Percentiles rank a stretch among this genome's conserved stretches.
These are phyloP conservation scores for Melampsora larici-populina DNA, from an alignment of 1,284 basidiomycete species.

Conservation along the genomic window DNA sequence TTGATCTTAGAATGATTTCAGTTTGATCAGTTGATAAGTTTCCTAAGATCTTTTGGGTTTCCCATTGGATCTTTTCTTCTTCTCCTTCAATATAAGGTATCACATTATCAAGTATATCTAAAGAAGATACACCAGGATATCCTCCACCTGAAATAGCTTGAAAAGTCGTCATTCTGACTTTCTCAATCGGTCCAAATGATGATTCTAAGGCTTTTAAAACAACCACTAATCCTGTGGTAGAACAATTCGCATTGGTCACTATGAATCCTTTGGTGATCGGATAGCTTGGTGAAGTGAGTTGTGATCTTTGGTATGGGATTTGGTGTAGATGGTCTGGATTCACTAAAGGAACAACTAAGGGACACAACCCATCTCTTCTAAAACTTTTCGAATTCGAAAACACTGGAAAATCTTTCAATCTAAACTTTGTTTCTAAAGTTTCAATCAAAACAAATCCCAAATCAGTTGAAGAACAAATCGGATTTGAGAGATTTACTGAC, in stretches of 20 bases:
- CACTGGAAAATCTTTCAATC: constrained; percentile 80
- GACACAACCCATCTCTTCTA: constrained; percentile 87
- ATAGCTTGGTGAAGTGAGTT: constrained; percentile 55
- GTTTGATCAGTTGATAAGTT: constrained; percentile 59
- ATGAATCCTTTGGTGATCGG: constrained; percentile 85
- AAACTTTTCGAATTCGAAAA: constrained; percentile 99
- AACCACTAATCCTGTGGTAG: constrained; percentile 89
- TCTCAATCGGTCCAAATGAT: constrained; percentile 87
- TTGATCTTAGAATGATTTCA: constrained; percentile 52
- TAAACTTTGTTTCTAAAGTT: constrained; percentile 73
- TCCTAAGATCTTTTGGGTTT: constrained; percentile 93
- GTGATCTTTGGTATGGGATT: constrained; percentile 56
- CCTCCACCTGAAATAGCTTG: constrained; percentile 97
- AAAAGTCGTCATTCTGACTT: constrained; percentile 86
- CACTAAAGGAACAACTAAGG: constrained; percentile 93
- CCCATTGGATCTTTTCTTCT: constrained; percentile 97
- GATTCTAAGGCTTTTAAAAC: constrained; percentile 88
- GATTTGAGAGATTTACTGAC: constrained; percentile 58
- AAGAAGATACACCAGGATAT: constrained; percentile 84
- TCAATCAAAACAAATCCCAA: too few relatives aligned
- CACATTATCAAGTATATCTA: constrained; percentile 96
- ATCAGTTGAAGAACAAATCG: background rate
- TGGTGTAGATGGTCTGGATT: constrained; percentile 89
- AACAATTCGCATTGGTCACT: constrained; percentile 97
- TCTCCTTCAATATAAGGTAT: constrained; percentile 85